Percentiles rank a stretch among this genome's conserved stretches.
These are phyloP conservation scores for Pestalotiopsis sp. DNA, from an alignment of 2,329 filamentous ascomycete species.

Conservation along the genomic window DNA sequence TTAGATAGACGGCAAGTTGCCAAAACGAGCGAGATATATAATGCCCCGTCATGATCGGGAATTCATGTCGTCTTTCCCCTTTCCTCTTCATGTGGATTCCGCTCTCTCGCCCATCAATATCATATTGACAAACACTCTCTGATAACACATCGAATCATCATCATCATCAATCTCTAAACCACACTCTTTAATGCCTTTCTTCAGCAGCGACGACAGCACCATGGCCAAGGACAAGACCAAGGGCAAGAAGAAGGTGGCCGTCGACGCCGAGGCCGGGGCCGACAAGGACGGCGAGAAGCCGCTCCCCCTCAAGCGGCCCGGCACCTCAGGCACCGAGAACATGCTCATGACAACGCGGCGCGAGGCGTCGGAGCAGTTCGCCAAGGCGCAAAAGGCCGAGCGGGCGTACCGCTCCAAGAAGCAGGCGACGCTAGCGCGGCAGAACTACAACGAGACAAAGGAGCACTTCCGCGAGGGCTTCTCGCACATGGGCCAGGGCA, in stretches of 20 bases:
- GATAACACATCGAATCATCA: not conserved
- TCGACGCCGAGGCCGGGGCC: conserved; percentile 4
- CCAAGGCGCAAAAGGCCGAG: conserved; percentile 40
- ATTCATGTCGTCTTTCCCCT: not conserved
- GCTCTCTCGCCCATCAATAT: conserved; percentile 10
- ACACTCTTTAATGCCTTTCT: conserved; percentile 12
- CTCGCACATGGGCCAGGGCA: conserved; percentile 35
- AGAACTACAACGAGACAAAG: conserved; percentile 37
- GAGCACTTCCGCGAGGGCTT: conserved; percentile 37
- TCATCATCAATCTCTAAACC: not conserved
- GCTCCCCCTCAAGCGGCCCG: conserved; percentile 29
- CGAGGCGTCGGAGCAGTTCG: conserved; percentile 36
- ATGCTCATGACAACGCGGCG: conserved; percentile 38
- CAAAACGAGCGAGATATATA: not conserved
- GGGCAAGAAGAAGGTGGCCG: conserved; percentile 15
- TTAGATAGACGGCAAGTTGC: not conserved
- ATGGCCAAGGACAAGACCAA: conserved; percentile 10
- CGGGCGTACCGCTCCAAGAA: conserved; percentile 40
- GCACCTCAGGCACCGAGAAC: conserved; percentile 44
- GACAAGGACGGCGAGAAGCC: conserved; percentile 13
- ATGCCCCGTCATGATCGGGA: not conserved
- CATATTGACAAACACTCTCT: not conserved
- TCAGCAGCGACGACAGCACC: conserved; percentile 5
- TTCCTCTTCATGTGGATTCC: conserved; percentile 9
- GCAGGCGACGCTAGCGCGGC: conserved; percentile 38